Base-by-base conservation (phyloP, 1,284 basidiomycete genomes). In the Trichosporon ovoides region DNA sequence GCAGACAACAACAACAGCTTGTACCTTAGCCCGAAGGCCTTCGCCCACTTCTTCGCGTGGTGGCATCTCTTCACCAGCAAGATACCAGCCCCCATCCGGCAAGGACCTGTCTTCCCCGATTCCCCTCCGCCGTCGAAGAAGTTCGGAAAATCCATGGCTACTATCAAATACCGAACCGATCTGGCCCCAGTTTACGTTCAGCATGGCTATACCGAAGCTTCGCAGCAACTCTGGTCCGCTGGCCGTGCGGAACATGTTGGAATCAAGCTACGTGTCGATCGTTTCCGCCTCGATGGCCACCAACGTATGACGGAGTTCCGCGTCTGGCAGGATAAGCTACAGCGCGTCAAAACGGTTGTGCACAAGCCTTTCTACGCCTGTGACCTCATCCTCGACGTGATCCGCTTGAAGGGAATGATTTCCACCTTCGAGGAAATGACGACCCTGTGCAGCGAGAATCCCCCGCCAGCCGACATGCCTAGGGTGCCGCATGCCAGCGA, bases 311-410 rank as follows among this genome's bases (percentile, higher is more conserved):
- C 95, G 74, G 91, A 95, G 77, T 78, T 76, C 57, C 67, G 68
- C 19, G 64, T 65, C 37, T 63, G 66, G 31, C 61, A 69, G 52
- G 81, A 82, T 52, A 60, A 65, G 31, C 65, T 75, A 14, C 46
- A 66, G 2, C 55, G 65, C 12, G 63, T 61, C 11, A 72, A 65
- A 46, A 66, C 62, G 18, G 61, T 72, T 37, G 63, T 62, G 0
- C 88, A 89, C 76, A 97, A 96, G 74, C 85, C 89, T 2, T 92
- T 98, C 78, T 92, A 93, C 70, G 88, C 91, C n/a, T 88, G 88
- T 34, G 92, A 97, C 76, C 83, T 95, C 7, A 84, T 91, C 35
- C 79, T 92, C 67, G 86, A 86, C 68, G 83, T 85, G 7, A 78
- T 95, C 37, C 87, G 92, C 59, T 78, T 97, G 46, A 87, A 89